phyloP scores from a whole-genome alignment of 2,329 filamentous ascomycete genomes.

The Cordyceps cateniannulata region DNA sequence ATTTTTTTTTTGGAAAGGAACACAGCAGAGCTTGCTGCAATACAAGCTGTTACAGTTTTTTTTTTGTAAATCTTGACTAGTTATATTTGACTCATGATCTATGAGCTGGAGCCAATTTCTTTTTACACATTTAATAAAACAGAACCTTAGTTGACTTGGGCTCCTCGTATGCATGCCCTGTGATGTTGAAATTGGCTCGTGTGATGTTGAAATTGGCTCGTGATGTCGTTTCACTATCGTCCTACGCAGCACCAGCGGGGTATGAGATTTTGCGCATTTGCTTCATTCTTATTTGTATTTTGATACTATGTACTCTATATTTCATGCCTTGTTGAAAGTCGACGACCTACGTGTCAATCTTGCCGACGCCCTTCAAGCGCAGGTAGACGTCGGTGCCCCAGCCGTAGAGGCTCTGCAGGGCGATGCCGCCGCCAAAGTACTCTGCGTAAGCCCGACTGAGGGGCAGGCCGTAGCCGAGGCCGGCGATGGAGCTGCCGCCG shows the following conservation, averaged over 20 bases:
- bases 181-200: no score
- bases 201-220: no score
- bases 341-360: constrained; percentile 32
- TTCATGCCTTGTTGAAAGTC: background rate
- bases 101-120: background rate
- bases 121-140: background rate
- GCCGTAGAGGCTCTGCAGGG: constrained; percentile 89
- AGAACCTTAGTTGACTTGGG: background rate
- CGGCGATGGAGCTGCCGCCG: constrained; percentile 79
- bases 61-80: background rate
- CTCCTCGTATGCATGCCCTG: no score
- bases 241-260: no score
- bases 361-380: constrained; percentile 56
- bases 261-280: no score
- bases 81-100: constrained; percentile 1
- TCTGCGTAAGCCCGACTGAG: constrained; percentile 90
- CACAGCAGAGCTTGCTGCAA: background rate
- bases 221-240: background rate
- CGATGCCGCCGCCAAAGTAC: constrained; percentile 94
- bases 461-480: constrained; percentile 86
- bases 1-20: background rate
- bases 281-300: background rate
- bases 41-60: background rate
- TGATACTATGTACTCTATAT: background rate
- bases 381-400: constrained; percentile 76